Evolutionary conservation across 2,329 filamentous ascomycete species (phyloP).

Genomic region (Penicillium sp.): DNA sequence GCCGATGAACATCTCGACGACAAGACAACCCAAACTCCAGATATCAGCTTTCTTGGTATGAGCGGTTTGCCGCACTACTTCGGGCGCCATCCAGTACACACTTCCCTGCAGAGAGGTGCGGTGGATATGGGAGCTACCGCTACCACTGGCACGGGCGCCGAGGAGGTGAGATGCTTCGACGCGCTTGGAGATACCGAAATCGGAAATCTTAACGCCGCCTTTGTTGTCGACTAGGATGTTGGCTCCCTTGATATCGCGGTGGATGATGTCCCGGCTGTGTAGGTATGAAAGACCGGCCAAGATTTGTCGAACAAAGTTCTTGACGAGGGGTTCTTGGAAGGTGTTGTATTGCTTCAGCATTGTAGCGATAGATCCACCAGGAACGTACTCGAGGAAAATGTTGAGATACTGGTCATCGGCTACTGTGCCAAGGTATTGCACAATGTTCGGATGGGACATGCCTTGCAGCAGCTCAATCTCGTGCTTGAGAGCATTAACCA

Average conservation of each 20-base stretch:
- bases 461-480: constrained; percentile 93
- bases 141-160: constrained; percentile 39
- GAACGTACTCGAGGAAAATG: constrained; percentile 99
- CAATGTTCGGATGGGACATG: constrained; percentile 92
- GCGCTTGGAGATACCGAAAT: constrained; percentile 98
- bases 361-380: constrained; percentile 92
- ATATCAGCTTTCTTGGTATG: constrained; percentile 99
- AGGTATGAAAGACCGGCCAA: constrained; percentile 88
- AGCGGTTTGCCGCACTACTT: constrained; percentile 95
- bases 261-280: constrained; percentile 92
- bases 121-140: constrained; percentile 45
- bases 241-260: constrained; percentile 97
- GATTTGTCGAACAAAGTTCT: constrained; percentile 96
- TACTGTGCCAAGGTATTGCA: constrained; percentile 94
- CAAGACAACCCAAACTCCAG: constrained; percentile 93
- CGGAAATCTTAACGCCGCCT: constrained; percentile 97
- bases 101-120: constrained; percentile 83
- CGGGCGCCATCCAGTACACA: constrained; percentile 99
- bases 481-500: constrained; percentile 95
- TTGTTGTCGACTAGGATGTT: constrained; percentile 99
- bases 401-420: constrained; percentile 89
- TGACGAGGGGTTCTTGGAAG: constrained; percentile 84
- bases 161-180: constrained; percentile 87
- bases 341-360: constrained; percentile 99
- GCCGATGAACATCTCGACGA: constrained; percentile 99